Evolutionary conservation across 2,329 filamentous ascomycete genomes (phyloP).

Genomic region (Ophiocordyceps polyrhachis-furcata): DNA sequence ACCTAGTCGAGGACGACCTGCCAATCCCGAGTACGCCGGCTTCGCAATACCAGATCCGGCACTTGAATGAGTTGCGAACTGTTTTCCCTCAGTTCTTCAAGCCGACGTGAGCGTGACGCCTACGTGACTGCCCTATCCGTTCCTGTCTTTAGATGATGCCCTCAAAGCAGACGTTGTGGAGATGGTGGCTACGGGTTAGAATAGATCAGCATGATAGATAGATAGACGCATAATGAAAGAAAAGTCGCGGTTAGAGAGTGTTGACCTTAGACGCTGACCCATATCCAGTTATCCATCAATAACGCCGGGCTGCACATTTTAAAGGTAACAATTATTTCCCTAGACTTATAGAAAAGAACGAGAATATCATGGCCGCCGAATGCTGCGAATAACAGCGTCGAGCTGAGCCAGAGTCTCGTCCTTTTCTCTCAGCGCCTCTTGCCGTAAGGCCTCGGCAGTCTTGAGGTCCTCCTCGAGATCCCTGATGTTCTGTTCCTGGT

Average conservation of each 20-base stretch:
- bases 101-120: slow-evolving; percentile 10
- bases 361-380: slow-evolving; percentile 34
- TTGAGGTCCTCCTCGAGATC: slow-evolving; percentile 48
- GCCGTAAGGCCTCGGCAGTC: slow-evolving; percentile 40
- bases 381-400: slow-evolving; percentile 40
- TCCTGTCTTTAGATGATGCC: neutral
- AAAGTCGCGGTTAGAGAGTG: neutral
- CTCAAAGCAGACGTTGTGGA: neutral
- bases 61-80: slow-evolving; percentile 54
- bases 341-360: neutral
- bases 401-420: slow-evolving; percentile 40
- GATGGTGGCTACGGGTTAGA: neutral
- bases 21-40: slow-evolving; percentile 43
- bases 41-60: slow-evolving; percentile 55
- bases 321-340: neutral
- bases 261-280: neutral
- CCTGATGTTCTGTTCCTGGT: slow-evolving; percentile 50
- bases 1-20: slow-evolving; percentile 65
- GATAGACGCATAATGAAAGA: neutral
- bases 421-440: slow-evolving; percentile 44
- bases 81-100: slow-evolving; percentile 82
- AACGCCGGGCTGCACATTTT: neutral
- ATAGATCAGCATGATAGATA: neutral
- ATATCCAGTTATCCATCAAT: neutral
- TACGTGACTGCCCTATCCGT: neutral